Conservation (phyloP, 2,329 filamentous ascomycete species). For the Trichoderma sp. region DNA sequence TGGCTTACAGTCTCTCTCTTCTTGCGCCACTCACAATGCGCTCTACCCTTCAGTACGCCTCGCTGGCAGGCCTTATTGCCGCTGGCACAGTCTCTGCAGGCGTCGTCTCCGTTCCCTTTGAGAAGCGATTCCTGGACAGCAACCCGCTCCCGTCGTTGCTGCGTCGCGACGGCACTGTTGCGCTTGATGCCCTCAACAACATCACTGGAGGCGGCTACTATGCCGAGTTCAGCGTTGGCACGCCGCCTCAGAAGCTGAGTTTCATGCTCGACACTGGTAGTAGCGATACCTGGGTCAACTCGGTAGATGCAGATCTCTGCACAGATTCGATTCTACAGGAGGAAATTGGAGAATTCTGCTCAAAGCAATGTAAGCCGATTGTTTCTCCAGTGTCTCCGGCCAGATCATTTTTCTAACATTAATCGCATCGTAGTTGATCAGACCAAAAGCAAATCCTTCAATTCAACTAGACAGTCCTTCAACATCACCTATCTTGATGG, state of each 20-base stretch:
- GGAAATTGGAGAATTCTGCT: slow-evolving; percentile 41
- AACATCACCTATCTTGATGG: slow-evolving; percentile 63
- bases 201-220: slow-evolving; percentile 58
- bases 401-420: not conserved
- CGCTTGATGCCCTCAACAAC: slow-evolving; percentile 52
- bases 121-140: slow-evolving; percentile 20
- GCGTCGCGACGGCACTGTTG: slow-evolving; percentile 34
- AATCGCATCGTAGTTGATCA: slow-evolving; percentile 39
- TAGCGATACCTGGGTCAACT: slow-evolving; percentile 63
- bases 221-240: slow-evolving; percentile 59
- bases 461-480: slow-evolving; percentile 50
- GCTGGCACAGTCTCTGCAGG: slow-evolving; percentile 29
- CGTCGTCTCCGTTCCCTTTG: slow-evolving; percentile 30
- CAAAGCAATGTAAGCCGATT: slow-evolving; percentile 18
- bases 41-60: not conserved
- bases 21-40: slow-evolving; percentile 9
- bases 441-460: slow-evolving; percentile 51
- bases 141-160: slow-evolving; percentile 27
- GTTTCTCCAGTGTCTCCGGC: not conserved
- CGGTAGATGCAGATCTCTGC: slow-evolving; percentile 63
- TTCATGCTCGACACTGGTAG: slow-evolving; percentile 65
- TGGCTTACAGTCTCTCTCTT: too few species aligned
- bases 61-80: slow-evolving; percentile 25
- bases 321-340: slow-evolving; percentile 39
- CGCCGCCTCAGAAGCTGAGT: slow-evolving; percentile 55